phyloP scores from a whole-genome alignment of 148 eudicot genomes.

The Diospyros kaki region DNA sequence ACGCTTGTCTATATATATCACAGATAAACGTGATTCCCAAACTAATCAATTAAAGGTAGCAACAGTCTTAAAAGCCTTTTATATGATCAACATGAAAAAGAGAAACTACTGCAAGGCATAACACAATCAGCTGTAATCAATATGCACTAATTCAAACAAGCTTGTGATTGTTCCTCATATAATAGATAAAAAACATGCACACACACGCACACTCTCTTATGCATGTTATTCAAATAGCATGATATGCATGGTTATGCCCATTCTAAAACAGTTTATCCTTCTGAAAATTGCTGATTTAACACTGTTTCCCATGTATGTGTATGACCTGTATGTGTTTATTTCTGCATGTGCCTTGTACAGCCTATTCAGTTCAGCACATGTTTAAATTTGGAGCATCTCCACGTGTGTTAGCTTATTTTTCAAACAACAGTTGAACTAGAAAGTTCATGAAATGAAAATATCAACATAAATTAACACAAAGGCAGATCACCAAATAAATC shows the following conservation, averaged over 20 bases:
- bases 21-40: no score
- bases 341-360: neutral
- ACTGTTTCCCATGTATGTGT: neutral
- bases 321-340: no score
- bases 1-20: neutral
- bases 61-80: neutral
- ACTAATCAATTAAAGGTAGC: neutral
- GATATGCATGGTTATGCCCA: neutral
- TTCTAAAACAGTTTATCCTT: neutral
- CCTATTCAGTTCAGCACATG: neutral
- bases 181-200: neutral
- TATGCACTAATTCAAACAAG: neutral
- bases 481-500: neutral
- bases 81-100: neutral
- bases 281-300: neutral
- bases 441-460: neutral
- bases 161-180: neutral
- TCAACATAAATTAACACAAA: slow-evolving; percentile 5
- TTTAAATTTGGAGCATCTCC: neutral
- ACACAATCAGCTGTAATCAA: neutral
- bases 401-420: neutral
- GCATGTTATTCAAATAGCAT: neutral
- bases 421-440: neutral
- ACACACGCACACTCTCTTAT: neutral
- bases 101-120: neutral